phyloP scores from a whole-genome alignment of 1,284 basidiomycete species.

The Irpex sp. region DNA sequence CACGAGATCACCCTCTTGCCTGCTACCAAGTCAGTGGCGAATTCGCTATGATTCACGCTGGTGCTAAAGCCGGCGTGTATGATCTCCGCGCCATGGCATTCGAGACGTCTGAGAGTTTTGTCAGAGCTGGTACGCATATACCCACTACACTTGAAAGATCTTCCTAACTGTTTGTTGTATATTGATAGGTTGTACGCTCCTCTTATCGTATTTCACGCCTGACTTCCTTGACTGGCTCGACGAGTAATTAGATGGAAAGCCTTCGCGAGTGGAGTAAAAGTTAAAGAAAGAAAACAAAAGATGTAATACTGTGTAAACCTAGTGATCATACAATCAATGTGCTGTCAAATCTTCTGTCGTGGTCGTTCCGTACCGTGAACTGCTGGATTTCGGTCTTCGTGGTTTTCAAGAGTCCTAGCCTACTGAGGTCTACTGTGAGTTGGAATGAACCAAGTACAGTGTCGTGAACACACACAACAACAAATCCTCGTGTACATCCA shows the following conservation, averaged over 20 bases:
- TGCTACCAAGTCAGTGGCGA: slow-evolving; percentile 98
- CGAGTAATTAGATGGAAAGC: slow-evolving; percentile 25
- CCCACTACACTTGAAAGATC: too few relatives aligned
- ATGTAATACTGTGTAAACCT: background rate
- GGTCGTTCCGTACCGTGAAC: background rate
- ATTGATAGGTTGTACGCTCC: slow-evolving; percentile 75
- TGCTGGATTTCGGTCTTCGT: too few relatives aligned
- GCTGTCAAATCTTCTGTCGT: background rate
- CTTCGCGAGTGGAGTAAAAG: background rate
- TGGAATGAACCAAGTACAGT: too few relatives aligned
- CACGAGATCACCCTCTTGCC: slow-evolving; percentile 86
- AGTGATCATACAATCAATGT: background rate
- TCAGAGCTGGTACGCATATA: slow-evolving; percentile 74
- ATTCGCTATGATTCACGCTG: slow-evolving; percentile 95
- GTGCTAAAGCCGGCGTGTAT: slow-evolving; percentile 91
- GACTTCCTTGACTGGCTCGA: slow-evolving; percentile 92
- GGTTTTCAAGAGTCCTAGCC: too few relatives aligned
- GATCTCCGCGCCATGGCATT: slow-evolving; percentile 92
- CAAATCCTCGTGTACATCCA: too few relatives aligned
- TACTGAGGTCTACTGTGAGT: too few relatives aligned
- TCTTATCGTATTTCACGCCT: slow-evolving; percentile 94
- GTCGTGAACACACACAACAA: too few relatives aligned
- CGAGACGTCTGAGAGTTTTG: slow-evolving; percentile 87
- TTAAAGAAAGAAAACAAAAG: background rate
- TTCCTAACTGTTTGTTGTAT: too few relatives aligned